These are phyloP conservation scores for Hamigera avellanea DNA, from an alignment of 495 filamentous ascomycete species.

Conservation along the genomic window DNA sequence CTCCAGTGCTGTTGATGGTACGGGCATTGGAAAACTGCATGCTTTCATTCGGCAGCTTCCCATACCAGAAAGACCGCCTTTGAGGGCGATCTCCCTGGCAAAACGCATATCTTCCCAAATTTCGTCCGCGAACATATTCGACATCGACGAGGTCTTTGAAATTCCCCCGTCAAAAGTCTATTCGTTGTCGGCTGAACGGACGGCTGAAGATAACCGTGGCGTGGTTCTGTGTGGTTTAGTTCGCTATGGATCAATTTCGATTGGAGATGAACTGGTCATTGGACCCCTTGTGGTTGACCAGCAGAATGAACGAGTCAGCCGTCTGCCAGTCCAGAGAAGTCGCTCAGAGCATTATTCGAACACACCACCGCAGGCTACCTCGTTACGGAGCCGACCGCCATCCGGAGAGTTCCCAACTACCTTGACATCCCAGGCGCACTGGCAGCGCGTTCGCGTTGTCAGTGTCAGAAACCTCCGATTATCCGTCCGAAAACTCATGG, in stretches of 20 bases:
- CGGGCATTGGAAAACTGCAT: slow-evolving; percentile 70
- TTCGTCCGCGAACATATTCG: slow-evolving; percentile 51
- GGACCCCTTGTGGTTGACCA: slow-evolving; percentile 56
- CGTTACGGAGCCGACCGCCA: slow-evolving; percentile 18
- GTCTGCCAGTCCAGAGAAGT: slow-evolving; percentile 10
- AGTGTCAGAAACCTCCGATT: slow-evolving; percentile 82
- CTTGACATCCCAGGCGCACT: slow-evolving; percentile 32
- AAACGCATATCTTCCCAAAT: slow-evolving; percentile 16
- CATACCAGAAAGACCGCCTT: slow-evolving; percentile 44
- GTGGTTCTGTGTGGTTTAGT: slow-evolving; percentile 76
- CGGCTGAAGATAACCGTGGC: slow-evolving; percentile 31
- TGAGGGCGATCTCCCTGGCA: slow-evolving; percentile 13
- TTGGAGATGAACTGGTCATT: slow-evolving; percentile 68
- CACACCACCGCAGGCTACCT: slow-evolving; percentile 9
- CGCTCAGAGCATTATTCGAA: slow-evolving; percentile 9
- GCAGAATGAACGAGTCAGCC: slow-evolving; percentile 11
- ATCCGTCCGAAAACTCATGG: slow-evolving; percentile 61
- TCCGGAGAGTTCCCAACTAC: slow-evolving; percentile 24
- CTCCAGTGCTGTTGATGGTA: slow-evolving; percentile 77
- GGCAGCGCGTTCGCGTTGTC: slow-evolving; percentile 65
- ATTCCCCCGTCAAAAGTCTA: slow-evolving; percentile 43
- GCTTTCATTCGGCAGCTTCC: slow-evolving; percentile 71
- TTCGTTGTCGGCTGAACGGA: slow-evolving; percentile 22
- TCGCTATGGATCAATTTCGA: slow-evolving; percentile 60
- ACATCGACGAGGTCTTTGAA: slow-evolving; percentile 75